Conservation (phyloP, 805 yeast species). For the Tanozyma kutaoensis region DNA sequence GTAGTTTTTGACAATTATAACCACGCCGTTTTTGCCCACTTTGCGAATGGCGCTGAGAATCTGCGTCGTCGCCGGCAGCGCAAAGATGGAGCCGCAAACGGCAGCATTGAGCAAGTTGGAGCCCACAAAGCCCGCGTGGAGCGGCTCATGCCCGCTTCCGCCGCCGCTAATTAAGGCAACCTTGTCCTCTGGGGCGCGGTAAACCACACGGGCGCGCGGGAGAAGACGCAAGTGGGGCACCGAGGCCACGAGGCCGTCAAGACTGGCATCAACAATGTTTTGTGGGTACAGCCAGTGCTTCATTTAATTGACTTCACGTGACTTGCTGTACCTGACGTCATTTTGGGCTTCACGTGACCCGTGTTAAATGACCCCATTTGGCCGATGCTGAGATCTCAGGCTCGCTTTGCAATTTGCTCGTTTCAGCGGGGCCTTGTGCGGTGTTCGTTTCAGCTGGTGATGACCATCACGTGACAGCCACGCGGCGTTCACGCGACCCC, state of each 20-base stretch:
- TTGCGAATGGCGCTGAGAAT: conserved; percentile 61
- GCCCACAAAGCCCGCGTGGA: conserved; percentile 88
- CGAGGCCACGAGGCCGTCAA: conserved; percentile 38
- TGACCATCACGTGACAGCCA: too few species aligned
- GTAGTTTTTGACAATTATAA: conserved; percentile 79
- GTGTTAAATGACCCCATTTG: too few species aligned
- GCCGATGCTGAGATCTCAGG: too few species aligned
- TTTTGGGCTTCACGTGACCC: too few species aligned
- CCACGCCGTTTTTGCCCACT: conserved; percentile 46
- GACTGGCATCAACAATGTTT: conserved; percentile 29
- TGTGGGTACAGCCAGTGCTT: conserved; percentile 39
- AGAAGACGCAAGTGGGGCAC: conserved; percentile 44
- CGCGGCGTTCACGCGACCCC: too few species aligned
- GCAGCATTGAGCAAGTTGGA: conserved; percentile 74
- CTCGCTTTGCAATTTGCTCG: too few species aligned
- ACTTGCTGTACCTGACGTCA: too few species aligned
- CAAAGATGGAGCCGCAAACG: conserved; percentile 84
- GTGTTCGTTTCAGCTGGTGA: too few species aligned
- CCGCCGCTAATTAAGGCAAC: conserved; percentile 81
- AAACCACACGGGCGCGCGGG: conserved; percentile 44
- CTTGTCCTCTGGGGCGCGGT: conserved; percentile 15
- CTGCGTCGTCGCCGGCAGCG: conserved; percentile 90
- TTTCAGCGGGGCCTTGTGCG: too few species aligned
- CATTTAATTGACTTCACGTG: too few species aligned
- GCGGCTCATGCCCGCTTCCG: conserved; percentile 93